Evolutionary conservation across 768 basidiomycete genomes (phyloP).

Genomic region (Pholiota conissans): DNA sequence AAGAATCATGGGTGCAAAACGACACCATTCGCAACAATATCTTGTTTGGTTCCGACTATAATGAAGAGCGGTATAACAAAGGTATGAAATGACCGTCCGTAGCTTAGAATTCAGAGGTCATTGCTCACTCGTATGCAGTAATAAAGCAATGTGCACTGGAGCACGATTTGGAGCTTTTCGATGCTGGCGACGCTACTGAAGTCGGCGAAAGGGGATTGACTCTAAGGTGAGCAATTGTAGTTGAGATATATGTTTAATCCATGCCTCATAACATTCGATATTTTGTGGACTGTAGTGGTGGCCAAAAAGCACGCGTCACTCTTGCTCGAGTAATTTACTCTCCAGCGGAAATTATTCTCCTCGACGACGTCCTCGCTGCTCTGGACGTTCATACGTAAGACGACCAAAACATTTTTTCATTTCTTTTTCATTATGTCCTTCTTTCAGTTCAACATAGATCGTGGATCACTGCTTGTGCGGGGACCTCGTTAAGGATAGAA

Average conservation of each 20-base stretch:
- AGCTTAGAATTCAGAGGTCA: background rate
- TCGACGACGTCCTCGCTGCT: slow-evolving; percentile 6
- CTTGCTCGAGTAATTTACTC: slow-evolving; percentile 5
- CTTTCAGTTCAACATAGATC: slow-evolving; percentile 70
- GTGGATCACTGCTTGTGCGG: slow-evolving; percentile 76
- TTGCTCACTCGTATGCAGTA: slow-evolving; percentile 20
- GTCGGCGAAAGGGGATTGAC: slow-evolving; percentile 71
- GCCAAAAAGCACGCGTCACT: slow-evolving; percentile 5
- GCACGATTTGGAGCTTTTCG: slow-evolving; percentile 63
- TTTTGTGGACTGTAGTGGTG: background rate
- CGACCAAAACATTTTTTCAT: background rate
- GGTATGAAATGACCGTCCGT: background rate
- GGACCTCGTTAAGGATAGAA: slow-evolving; percentile 68
- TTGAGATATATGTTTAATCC: background rate
- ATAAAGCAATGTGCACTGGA: slow-evolving; percentile 75
- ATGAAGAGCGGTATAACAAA: slow-evolving; percentile 73
- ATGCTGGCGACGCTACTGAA: slow-evolving; percentile 63
- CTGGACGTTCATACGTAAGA: slow-evolving; percentile 8
- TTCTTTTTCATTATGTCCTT: background rate
- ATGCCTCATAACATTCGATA: background rate
- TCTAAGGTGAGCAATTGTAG: slow-evolving; percentile 21
- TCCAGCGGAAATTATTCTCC: background rate
- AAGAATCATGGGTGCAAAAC: slow-evolving; percentile 83
- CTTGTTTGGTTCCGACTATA: slow-evolving; percentile 70
- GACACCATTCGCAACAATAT: slow-evolving; percentile 80